Conservation (phyloP, 495 filamentous ascomycete genomes). For the Clavariopsis aquatica region DNA sequence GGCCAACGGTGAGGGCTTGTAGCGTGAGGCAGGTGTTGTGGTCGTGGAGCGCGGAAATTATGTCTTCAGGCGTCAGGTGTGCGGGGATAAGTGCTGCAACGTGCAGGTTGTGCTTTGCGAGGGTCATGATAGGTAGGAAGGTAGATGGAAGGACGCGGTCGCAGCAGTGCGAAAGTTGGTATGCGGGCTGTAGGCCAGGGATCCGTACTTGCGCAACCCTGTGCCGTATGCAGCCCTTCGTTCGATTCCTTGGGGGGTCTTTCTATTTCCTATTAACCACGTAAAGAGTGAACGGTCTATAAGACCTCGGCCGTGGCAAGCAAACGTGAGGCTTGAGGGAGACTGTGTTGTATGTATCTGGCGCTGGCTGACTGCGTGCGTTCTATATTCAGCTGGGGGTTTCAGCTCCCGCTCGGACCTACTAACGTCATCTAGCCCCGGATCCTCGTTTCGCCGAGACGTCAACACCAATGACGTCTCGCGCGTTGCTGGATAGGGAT, state of each 20-base stretch:
- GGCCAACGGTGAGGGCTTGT: slow-evolving; percentile 30
- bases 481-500: not conserved
- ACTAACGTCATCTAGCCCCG: not conserved
- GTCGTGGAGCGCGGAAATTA: slow-evolving; percentile 33
- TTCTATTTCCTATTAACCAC: too few species aligned
- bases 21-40: slow-evolving; percentile 33
- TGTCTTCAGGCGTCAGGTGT: slow-evolving; percentile 19
- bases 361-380: not conserved
- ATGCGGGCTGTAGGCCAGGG: not conserved
- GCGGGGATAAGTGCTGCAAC: slow-evolving; percentile 23
- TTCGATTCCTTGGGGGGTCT: too few species aligned
- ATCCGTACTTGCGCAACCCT: too few species aligned
- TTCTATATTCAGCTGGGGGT: not conserved
- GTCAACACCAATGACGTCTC: not conserved
- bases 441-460: not conserved
- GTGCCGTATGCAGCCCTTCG: not conserved
- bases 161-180: too few species aligned
- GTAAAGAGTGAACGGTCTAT: not conserved
- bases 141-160: too few species aligned
- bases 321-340: not conserved
- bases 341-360: not conserved
- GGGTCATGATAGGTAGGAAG: slow-evolving; percentile 25
- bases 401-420: not conserved
- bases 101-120: slow-evolving; percentile 29
- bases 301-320: not conserved